A percentile compares a stretch with the other conserved stretches of the same genome.
Conservation (phyloP, 176 grass and related monocot genomes). For the Zea luxurians region DNA sequence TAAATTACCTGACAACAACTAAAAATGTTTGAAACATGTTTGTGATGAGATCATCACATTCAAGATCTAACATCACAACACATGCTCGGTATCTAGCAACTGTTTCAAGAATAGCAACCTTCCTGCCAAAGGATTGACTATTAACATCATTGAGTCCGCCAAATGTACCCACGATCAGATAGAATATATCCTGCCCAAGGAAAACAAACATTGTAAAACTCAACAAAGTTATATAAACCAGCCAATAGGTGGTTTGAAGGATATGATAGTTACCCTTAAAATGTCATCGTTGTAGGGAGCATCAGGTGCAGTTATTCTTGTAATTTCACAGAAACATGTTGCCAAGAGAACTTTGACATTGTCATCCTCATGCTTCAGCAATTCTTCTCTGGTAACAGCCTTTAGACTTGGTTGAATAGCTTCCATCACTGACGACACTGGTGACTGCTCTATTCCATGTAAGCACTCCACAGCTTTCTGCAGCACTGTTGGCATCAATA, state of each 20-base stretch:
- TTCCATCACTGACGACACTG: slow-evolving; percentile 62
- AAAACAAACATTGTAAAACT: slow-evolving; percentile 17
- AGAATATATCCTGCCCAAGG: slow-evolving; percentile 83
- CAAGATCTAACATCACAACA: slow-evolving; percentile 99
- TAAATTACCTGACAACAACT: slow-evolving; percentile 66
- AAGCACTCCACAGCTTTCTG: slow-evolving; percentile 76
- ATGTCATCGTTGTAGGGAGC: slow-evolving; percentile 95
- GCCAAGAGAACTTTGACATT: slow-evolving; percentile 89
- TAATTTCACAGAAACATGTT: slow-evolving; percentile 97
- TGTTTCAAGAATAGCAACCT: slow-evolving; percentile 91
- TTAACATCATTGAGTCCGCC: slow-evolving; percentile 67
- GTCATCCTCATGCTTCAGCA: slow-evolving; percentile 86
- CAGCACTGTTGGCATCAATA: slow-evolving; percentile 41
- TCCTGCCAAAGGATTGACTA: slow-evolving; percentile 70
- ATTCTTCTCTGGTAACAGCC: slow-evolving; percentile 77
- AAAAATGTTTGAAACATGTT: slow-evolving; percentile 89
- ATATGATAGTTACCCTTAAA: slow-evolving; percentile 67
- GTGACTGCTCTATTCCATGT: slow-evolving; percentile 86
- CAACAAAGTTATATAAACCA: slow-evolving; percentile 14
- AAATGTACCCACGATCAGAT: slow-evolving; percentile 91
- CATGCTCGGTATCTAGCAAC: slow-evolving; percentile 96
- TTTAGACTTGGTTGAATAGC: slow-evolving; percentile 69
- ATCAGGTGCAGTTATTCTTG: slow-evolving; percentile 97
- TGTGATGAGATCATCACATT: slow-evolving; percentile 95
- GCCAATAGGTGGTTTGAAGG: slow-evolving; percentile 6